Evolutionary conservation across 495 filamentous ascomycete genomes (phyloP).

Genomic region (Podospora comata): DNA sequence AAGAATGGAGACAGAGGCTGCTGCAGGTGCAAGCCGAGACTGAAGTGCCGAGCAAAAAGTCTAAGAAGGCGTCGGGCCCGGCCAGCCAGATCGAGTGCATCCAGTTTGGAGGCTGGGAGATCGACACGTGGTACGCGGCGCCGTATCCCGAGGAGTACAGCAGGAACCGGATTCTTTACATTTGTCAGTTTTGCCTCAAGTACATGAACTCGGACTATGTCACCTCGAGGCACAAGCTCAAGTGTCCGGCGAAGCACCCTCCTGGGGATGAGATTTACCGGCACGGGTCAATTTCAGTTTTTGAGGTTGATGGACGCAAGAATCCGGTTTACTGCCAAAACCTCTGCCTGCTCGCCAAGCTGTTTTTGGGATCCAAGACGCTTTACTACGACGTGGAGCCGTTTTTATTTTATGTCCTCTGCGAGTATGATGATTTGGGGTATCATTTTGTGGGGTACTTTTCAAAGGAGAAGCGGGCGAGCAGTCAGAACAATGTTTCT

Average conservation of each 20-base stretch:
- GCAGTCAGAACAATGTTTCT: slow-evolving; percentile 92
- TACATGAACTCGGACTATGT: slow-evolving; percentile 99
- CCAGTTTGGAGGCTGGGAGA: slow-evolving; percentile 94
- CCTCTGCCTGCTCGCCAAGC: slow-evolving; percentile 89
- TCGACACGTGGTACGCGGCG: slow-evolving; percentile 99
- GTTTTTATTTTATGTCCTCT: slow-evolving; percentile 98
- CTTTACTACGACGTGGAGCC: slow-evolving; percentile 98
- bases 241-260: slow-evolving; percentile 93
- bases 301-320: slow-evolving; percentile 95
- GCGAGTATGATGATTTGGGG: slow-evolving; percentile 86
- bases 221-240: slow-evolving; percentile 95
- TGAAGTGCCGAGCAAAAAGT: slow-evolving; percentile 45
- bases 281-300: slow-evolving; percentile 88
- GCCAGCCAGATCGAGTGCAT: slow-evolving; percentile 98
- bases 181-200: slow-evolving; percentile 98
- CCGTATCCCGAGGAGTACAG: slow-evolving; percentile 99
- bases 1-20: slow-evolving; percentile 71
- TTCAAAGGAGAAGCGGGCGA: slow-evolving; percentile 97
- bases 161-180: slow-evolving; percentile 88
- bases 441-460: slow-evolving; percentile 99
- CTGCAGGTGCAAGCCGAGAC: slow-evolving; percentile 47
- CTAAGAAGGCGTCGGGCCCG: slow-evolving; percentile 71
- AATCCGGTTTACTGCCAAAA: slow-evolving; percentile 98
- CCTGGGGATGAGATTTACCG: slow-evolving; percentile 98
- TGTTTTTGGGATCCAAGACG: slow-evolving; percentile 96